Evolutionary conservation across 1,139 yeast species (phyloP), one percentile per base, ranked within the genome.

Genomic region (Debaryomyces coudertii): DNA sequence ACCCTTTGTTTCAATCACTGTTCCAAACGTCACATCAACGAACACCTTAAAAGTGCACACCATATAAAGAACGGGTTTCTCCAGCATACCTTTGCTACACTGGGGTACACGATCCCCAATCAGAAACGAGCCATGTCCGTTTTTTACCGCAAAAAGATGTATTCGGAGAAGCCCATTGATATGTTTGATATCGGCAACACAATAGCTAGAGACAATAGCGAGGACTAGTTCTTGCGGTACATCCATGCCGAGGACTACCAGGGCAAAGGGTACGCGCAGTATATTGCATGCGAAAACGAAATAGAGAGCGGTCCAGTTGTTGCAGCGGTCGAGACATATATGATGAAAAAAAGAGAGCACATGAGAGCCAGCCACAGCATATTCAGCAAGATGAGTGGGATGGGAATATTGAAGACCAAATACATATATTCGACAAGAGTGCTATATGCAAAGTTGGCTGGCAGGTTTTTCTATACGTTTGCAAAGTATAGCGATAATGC

Each of bases 321-420:
- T 30, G 34, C 34, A 2, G 34, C 22, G 4, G 20, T 15, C 34
- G 34, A 15, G 4, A 15, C 5, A 4, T 30, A 30, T 30, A 16
- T 30, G 34, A 30, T 30, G 18, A 30, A 30, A 30, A 30, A 7
- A 15, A 30, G 34, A 7, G 34, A 30, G 11, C 34, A 30, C 20
- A 30, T 30, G 34, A 30, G 34, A 15, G 20, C 34, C 11, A 30
- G 34, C 34, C 34, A 30, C 34, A 30, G n/a, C n/a, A 9, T 30
- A 30, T 30, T 30, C 34, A 30, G 34, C 8, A 30, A 30, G 15
- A 30, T 30, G 34, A 30, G 34, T 30, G 34, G 20, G 8, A 30
- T 30, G 34, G 8, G 8, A 30, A 30, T 30, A 16, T 9, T 30
- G 22, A 30, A 30, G n/a, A 12, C 33, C 12, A 30, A 30, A 9